A percentile compares a stretch with the other conserved stretches of the same genome.
Conservation (phyloP, 2,329 filamentous ascomycete genomes). For the Aspergillus arachidicola region DNA sequence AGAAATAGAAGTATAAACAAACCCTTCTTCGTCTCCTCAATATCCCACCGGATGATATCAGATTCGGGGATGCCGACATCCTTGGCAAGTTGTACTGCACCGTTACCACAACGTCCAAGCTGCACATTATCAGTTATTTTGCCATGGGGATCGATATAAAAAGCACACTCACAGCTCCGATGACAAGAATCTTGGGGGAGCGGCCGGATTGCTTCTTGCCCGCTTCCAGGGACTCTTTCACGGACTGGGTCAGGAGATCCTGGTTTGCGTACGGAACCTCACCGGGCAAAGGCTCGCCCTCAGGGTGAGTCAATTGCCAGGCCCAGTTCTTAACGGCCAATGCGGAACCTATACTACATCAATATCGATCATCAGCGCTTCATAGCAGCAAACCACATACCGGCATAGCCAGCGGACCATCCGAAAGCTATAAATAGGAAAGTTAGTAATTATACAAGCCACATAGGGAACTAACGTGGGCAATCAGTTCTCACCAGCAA, state of each 20-base stretch:
- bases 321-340: constrained; percentile 80
- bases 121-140: constrained; percentile 17
- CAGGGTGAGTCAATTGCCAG: constrained; percentile 73
- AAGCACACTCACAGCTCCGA: constrained; percentile 63
- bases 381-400: constrained; percentile 24
- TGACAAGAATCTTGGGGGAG: constrained; percentile 75
- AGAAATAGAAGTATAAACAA: constrained; percentile 3
- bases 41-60: constrained; percentile 74
- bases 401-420: constrained; percentile 75
- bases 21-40: constrained; percentile 74
- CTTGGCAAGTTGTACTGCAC: constrained; percentile 78
- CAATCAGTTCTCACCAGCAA: constrained; percentile 35
- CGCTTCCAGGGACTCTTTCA: constrained; percentile 70
- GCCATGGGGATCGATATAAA: background rate
- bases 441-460: background rate
- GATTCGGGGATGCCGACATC: constrained; percentile 71
- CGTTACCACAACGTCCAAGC: constrained; percentile 71
- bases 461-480: background rate
- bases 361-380: background rate
- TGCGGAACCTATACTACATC: constrained; percentile 57
- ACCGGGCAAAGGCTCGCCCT: constrained; percentile 65
- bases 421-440: constrained; percentile 44
- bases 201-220: constrained; percentile 69
- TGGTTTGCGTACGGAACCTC: constrained; percentile 67
- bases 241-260: constrained; percentile 69